Evolutionary conservation across 176 grass and related monocot species (phyloP), one percentile per base, ranked within the genome.

Genomic region (Dendrocalamus sinicus): DNA sequence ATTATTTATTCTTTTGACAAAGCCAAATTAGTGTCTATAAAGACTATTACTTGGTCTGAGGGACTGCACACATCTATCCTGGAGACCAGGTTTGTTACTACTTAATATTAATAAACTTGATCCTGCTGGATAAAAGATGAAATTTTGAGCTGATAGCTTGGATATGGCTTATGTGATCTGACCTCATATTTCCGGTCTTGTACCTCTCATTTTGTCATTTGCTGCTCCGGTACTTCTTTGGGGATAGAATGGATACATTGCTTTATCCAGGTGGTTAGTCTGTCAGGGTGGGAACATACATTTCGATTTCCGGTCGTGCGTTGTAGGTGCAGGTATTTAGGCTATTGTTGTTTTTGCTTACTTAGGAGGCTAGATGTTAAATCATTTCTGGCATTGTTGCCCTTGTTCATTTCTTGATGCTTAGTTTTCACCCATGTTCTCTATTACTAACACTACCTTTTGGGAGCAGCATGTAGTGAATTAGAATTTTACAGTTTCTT

Each of bases 21-120:
- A 76, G 73, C 46, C 72, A 82, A 71, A 24, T 73, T 88, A 81
- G 81, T 81, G 44, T 77, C 19, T 15, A 63, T 44, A 44, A 44
- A 44, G 43, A 44, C 43, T 9, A 41, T 84, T 46, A 73, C 70
- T 80, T 81, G 71, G 63, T 83, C 37, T 74, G 85, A 64, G 62
- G 62, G 79, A 45, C 77, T 71, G 76, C 81, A 70, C 61, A 73
- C 46, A 79, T 70, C 50, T 81, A 41, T 75, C 53, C 62, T 84
- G 85, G 85, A 85, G 89, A 81, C 71, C 85, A 91, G 89, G 81
- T 88, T 84, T 62, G 85, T 84, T 55, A 20, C 55, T 70, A 30
- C 47, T 53, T 69, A 54, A 72, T 82, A 81, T 65, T 62, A 62
- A 61, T 83, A 83, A 17, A 37, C 75, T 20, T 19, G 73, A 69